Percentiles rank a stretch among this genome's conserved stretches.
Evolutionary conservation across 2,329 filamentous ascomycete species (phyloP).

Genomic region (Aspergillus pseudotamarii): DNA sequence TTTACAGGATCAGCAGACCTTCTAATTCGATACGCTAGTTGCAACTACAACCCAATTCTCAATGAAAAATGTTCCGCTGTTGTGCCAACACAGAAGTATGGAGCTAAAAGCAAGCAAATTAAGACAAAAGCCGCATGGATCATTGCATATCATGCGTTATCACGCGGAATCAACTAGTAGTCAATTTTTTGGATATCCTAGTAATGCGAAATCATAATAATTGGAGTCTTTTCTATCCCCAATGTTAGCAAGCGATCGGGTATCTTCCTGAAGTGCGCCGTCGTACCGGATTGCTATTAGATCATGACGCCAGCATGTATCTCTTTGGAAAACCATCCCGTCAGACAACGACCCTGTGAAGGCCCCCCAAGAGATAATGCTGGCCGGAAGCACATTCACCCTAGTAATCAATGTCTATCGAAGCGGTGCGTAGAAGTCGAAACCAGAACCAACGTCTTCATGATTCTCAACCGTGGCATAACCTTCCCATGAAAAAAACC

Average conservation of each 20-base stretch:
- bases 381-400: slow-evolving; percentile 24
- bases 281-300: slow-evolving; percentile 31
- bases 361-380: slow-evolving; percentile 18
- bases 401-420: not conserved
- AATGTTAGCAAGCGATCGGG: slow-evolving; percentile 21
- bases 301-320: slow-evolving; percentile 32
- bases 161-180: slow-evolving; percentile 14
- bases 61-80: not conserved
- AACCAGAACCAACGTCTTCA: slow-evolving; percentile 1
- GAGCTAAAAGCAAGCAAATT: not conserved
- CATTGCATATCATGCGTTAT: slow-evolving; percentile 7
- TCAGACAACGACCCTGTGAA: slow-evolving; percentile 8
- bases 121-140: not conserved
- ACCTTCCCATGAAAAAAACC: not conserved
- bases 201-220: slow-evolving; percentile 11
- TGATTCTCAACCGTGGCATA: not conserved
- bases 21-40: not conserved
- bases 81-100: not conserved
- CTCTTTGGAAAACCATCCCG: slow-evolving; percentile 12
- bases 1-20: slow-evolving; percentile 1
- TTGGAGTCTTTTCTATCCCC: slow-evolving; percentile 6
- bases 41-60: slow-evolving; percentile 1
- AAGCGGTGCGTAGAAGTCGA: not conserved
- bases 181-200: slow-evolving; percentile 15
- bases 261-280: not conserved